These are phyloP conservation scores for Murraya koenigii DNA, from an alignment of 345 rosid species.

Conservation along the genomic window DNA sequence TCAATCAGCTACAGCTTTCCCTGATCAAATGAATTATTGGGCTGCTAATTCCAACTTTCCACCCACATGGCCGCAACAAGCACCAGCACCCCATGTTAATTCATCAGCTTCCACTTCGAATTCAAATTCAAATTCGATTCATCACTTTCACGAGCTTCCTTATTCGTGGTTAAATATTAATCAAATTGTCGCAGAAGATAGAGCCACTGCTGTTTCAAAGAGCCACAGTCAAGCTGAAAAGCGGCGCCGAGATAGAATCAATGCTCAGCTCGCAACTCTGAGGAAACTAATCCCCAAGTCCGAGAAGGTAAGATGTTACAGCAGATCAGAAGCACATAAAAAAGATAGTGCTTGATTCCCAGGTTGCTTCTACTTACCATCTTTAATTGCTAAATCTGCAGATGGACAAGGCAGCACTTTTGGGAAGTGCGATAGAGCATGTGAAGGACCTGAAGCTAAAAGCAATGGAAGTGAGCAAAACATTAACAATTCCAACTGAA, in stretches of 20 bases:
- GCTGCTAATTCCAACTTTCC: constrained; percentile 17
- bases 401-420: constrained; percentile 92
- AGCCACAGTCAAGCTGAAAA: constrained; percentile 94
- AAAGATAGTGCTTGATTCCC: not conserved
- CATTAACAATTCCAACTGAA: constrained; percentile 58
- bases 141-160: constrained; percentile 18
- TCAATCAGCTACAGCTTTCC: constrained; percentile 4
- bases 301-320: constrained; percentile 56
- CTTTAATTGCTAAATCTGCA: constrained; percentile 18
- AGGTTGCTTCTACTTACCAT: not conserved
- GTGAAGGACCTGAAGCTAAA: constrained; percentile 69
- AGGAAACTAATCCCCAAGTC: constrained; percentile 84
- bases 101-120: not conserved
- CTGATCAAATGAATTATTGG: constrained; percentile 11
- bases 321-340: no score
- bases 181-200: constrained; percentile 30
- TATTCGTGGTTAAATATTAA: constrained; percentile 15
- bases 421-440: constrained; percentile 68
- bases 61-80: constrained; percentile 18
- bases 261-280: constrained; percentile 74
- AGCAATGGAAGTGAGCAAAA: constrained; percentile 53
- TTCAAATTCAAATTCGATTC: constrained; percentile 1
- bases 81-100: not conserved
- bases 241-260: constrained; percentile 83
- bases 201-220: constrained; percentile 34